Percentiles rank a stretch among this genome's conserved stretches.
phyloP scores from a whole-genome alignment of 202 grass and related monocot genomes.

The Bolboschoenoplectus hybrid region DNA sequence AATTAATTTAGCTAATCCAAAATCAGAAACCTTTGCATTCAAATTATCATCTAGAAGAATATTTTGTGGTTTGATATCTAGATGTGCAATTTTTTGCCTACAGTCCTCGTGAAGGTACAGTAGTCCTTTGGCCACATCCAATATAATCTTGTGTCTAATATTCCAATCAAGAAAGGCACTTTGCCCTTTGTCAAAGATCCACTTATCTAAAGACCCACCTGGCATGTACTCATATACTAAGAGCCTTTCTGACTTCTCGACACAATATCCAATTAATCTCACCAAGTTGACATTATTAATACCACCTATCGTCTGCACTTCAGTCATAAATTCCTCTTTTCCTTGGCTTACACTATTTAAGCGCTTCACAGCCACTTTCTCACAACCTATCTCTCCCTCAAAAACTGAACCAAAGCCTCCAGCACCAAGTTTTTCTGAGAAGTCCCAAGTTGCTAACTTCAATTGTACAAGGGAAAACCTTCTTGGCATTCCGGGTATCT shows the following conservation, averaged over 20 bases:
- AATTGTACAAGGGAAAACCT: slow-evolving; percentile 49
- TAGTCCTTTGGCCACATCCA: slow-evolving; percentile 45
- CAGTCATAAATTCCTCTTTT: slow-evolving; percentile 44
- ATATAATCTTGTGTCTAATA: slow-evolving; percentile 46
- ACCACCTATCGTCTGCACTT: slow-evolving; percentile 61
- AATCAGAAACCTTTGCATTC: slow-evolving; percentile 56
- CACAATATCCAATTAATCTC: slow-evolving; percentile 44
- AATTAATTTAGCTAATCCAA: slow-evolving; percentile 58
- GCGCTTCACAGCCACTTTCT: slow-evolving; percentile 50
- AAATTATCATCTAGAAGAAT: slow-evolving; percentile 53
- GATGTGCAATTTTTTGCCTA: slow-evolving; percentile 55
- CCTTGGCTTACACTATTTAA: slow-evolving; percentile 47
- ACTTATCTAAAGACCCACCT: slow-evolving; percentile 38
- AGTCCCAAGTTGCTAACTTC: slow-evolving; percentile 46
- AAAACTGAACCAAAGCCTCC: slow-evolving; percentile 60
- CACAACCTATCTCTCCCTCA: slow-evolving; percentile 42
- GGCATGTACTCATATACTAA: slow-evolving; percentile 45
- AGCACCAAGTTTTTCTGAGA: slow-evolving; percentile 42
- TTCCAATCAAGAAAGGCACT: slow-evolving; percentile 45
- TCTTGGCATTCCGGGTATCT: slow-evolving; percentile 39
- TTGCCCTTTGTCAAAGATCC: slow-evolving; percentile 42
- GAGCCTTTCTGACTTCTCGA: not conserved
- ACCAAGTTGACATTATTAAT: slow-evolving; percentile 46
- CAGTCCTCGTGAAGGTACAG: slow-evolving; percentile 63
- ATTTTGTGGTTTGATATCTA: slow-evolving; percentile 66